Conservation (phyloP, 768 basidiomycete species). For the Mycena polygramma region DNA sequence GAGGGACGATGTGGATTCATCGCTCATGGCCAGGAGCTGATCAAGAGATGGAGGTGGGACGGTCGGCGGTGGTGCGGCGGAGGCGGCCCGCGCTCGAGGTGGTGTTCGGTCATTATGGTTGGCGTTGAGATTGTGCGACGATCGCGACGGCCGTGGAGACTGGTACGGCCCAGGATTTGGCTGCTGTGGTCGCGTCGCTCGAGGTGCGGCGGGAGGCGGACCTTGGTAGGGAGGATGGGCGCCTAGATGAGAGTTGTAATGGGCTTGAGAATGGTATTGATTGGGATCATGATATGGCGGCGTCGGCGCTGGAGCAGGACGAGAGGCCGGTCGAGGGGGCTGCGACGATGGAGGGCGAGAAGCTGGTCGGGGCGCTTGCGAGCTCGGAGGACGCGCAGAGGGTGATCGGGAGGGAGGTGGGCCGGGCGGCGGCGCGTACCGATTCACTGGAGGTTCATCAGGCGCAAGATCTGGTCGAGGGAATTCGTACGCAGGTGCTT, state of each 20-base stretch:
- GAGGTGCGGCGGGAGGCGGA: constrained; percentile 31
- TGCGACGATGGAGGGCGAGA: constrained; percentile 29
- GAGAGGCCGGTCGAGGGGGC: constrained; percentile 40
- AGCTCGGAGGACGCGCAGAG: constrained; percentile 40
- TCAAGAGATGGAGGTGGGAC: constrained; percentile 73
- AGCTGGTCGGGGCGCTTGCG: constrained; percentile 39
- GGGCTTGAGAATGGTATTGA: constrained; percentile 38
- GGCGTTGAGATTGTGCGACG: constrained; percentile 39
- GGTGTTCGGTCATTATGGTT: constrained; percentile 30
- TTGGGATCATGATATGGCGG: constrained; percentile 36
- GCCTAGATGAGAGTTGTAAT: constrained; percentile 37
- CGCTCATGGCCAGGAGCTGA: constrained; percentile 72
- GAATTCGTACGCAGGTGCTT: constrained; percentile 53
- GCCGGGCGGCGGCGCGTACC: constrained; percentile 40
- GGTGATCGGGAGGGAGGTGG: constrained; percentile 36
- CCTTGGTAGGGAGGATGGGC: constrained; percentile 31
- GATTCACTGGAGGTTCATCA: constrained; percentile 46
- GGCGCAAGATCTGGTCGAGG: constrained; percentile 76
- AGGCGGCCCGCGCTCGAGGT: constrained; percentile 59
- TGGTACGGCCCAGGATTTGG: constrained; percentile 25
- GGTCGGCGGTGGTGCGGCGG: constrained; percentile 51
- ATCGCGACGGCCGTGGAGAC: constrained; percentile 40
- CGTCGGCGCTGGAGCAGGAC: constrained; percentile 21
- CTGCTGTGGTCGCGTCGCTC: constrained; percentile 29
- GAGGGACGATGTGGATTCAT: constrained; percentile 68